phyloP scores from a whole-genome alignment of 768 basidiomycete genomes.

The Auricularia heimuer region DNA sequence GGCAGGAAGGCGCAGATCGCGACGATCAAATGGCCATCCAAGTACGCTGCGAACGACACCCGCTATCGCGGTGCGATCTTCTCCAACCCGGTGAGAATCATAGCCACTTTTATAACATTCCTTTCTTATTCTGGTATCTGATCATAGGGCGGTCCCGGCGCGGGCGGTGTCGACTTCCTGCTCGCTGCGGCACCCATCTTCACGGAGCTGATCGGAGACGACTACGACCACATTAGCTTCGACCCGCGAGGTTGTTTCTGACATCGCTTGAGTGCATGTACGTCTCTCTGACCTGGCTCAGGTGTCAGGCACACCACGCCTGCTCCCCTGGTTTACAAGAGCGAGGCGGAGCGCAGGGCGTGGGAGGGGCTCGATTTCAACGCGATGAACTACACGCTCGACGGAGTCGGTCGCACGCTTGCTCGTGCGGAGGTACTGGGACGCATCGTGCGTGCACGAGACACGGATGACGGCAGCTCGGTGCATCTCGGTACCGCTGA shows the following conservation, averaged over 20 bases:
- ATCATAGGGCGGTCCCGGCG: conserved; percentile 33
- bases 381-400: background rate
- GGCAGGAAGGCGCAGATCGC: conserved; percentile 32
- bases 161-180: conserved; percentile 29
- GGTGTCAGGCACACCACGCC: background rate
- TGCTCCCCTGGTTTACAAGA: background rate
- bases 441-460: background rate
- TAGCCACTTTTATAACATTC: background rate
- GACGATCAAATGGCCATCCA: conserved; percentile 30
- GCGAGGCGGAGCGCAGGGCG: background rate
- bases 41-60: conserved; percentile 17
- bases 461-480: background rate
- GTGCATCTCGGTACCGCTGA: conserved; percentile 12
- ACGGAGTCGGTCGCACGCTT: background rate
- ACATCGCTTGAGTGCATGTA: background rate
- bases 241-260: conserved; percentile 32
- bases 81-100: conserved; percentile 26
- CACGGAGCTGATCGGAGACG: conserved; percentile 27
- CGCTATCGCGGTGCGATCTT: conserved; percentile 36
- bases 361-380: background rate
- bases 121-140: background rate
- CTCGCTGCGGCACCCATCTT: conserved; percentile 17
- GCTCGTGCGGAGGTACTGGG: background rate
- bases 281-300: background rate
- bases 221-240: conserved; percentile 38